Evolutionary conservation across 768 basidiomycete species (phyloP).

Genomic region (Termitomyces eurrhizus): DNA sequence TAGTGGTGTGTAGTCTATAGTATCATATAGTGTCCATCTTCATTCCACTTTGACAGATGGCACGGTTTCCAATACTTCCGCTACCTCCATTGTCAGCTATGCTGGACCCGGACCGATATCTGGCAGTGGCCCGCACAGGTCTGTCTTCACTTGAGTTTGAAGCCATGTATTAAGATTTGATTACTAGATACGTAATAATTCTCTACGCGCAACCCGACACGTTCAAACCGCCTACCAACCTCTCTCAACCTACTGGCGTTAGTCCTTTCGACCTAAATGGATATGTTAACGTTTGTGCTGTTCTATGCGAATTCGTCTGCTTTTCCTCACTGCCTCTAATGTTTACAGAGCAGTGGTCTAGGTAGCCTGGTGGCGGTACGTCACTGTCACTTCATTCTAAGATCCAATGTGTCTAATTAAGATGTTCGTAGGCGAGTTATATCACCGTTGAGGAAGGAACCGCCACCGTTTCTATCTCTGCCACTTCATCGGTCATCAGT

Average conservation of each 20-base stretch:
- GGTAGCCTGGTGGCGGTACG: slow-evolving; percentile 58
- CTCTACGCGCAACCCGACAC: slow-evolving; percentile 59
- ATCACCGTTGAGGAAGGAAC: slow-evolving; percentile 70
- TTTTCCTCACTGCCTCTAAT: background rate
- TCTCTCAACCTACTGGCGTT: slow-evolving; percentile 48
- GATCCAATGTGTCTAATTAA: background rate
- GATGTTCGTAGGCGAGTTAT: slow-evolving; percentile 53
- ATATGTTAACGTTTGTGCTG: slow-evolving; percentile 48
- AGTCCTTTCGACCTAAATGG: slow-evolving; percentile 50
- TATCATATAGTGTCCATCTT: background rate
- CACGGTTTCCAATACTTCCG: slow-evolving; percentile 40
- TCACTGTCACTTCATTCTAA: background rate
- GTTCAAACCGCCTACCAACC: slow-evolving; percentile 58
- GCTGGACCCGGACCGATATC: slow-evolving; percentile 66
- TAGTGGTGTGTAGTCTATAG: slow-evolving; percentile 25
- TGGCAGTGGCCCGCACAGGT: slow-evolving; percentile 77
- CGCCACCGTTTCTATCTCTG: slow-evolving; percentile 43
- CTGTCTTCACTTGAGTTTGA: slow-evolving; percentile 7
- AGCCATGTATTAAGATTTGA: background rate
- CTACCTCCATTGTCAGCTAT: slow-evolving; percentile 56
- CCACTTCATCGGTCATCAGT: slow-evolving; percentile 64
- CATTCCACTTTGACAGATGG: slow-evolving; percentile 19
- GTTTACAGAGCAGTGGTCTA: slow-evolving; percentile 44
- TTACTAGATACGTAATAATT: slow-evolving; percentile 60
- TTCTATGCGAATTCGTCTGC: background rate